phyloP scores from a whole-genome alignment of 495 filamentous ascomycete species.

The Trichocladium uniseriatum region DNA sequence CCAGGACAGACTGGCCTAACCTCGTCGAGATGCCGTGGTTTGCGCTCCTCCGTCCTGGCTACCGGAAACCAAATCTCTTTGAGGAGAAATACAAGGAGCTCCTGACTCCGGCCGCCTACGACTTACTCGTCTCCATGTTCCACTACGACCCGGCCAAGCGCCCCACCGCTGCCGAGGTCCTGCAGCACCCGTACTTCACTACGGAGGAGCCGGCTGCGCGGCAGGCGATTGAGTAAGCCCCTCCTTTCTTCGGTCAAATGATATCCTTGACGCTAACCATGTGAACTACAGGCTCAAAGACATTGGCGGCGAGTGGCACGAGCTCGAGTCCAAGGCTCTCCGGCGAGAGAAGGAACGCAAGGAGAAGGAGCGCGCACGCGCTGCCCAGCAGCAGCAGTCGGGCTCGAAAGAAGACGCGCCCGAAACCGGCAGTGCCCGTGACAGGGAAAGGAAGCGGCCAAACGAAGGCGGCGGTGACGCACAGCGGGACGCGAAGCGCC shows the following conservation, averaged over 20 bases:
- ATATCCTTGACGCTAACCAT: constrained; percentile 14
- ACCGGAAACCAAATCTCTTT: constrained; percentile 68
- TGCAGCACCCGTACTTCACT: constrained; percentile 84
- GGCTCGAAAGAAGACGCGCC: constrained; percentile 27
- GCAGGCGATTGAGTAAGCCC: constrained; percentile 73
- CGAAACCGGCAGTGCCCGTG: constrained; percentile 27
- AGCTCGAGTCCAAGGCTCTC: constrained; percentile 94
- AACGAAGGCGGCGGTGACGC: constrained; percentile 26
- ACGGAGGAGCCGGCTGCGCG: constrained; percentile 69
- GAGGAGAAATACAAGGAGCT: constrained; percentile 68
- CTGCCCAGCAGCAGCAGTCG: constrained; percentile 29
- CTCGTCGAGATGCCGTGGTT: constrained; percentile 94
- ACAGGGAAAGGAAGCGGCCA: constrained; percentile 42
- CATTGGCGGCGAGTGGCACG: constrained; percentile 95
- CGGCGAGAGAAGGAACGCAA: constrained; percentile 80
- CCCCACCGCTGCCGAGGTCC: constrained; percentile 74
- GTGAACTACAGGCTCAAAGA: constrained; percentile 53
- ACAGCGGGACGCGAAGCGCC: constrained; percentile 34
- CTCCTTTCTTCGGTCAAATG: neutral
- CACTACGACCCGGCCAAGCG: constrained; percentile 77
- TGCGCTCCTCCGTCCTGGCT: constrained; percentile 70
- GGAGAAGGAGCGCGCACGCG: constrained; percentile 61
- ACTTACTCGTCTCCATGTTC: constrained; percentile 74
- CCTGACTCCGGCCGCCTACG: constrained; percentile 68
- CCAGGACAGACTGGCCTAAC: constrained; percentile 71